Conservation (phyloP, 2,329 filamentous ascomycete genomes). For the Aotearoamyces nothofagi region DNA sequence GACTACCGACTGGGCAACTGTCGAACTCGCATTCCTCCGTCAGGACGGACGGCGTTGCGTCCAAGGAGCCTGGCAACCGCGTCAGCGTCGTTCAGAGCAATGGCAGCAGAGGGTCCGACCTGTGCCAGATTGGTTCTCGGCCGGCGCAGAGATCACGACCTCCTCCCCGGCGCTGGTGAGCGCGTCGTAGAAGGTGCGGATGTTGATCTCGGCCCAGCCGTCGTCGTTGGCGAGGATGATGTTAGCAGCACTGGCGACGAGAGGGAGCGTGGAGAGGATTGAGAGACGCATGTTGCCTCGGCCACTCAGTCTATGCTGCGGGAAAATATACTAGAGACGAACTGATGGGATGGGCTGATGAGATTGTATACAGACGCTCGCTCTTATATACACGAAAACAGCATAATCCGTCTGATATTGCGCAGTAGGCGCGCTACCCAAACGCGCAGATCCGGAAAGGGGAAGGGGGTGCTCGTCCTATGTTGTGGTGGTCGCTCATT, state of each 20-base stretch:
- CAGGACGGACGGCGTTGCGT: slow-evolving; percentile 32
- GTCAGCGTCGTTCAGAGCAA: neutral
- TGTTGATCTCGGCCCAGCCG: slow-evolving; percentile 57
- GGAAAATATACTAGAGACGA: too few species aligned
- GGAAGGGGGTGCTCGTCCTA: too few species aligned
- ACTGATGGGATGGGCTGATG: too few species aligned
- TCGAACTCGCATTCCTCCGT: slow-evolving; percentile 40
- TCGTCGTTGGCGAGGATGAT: slow-evolving; percentile 57
- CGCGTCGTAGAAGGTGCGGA: slow-evolving; percentile 41
- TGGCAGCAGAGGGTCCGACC: slow-evolving; percentile 23
- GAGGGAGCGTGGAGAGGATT: too few species aligned
- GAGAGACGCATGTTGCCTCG: too few species aligned
- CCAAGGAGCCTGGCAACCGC: slow-evolving; percentile 31
- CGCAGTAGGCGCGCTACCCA: too few species aligned
- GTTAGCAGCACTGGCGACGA: slow-evolving; percentile 24
- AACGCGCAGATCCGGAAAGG: too few species aligned
- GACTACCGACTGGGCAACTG: slow-evolving; percentile 41
- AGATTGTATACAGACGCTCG: too few species aligned
- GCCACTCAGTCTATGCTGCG: too few species aligned
- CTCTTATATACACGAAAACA: too few species aligned
- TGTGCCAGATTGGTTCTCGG: slow-evolving; percentile 48
- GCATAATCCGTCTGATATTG: too few species aligned
- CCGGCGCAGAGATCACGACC: slow-evolving; percentile 49
- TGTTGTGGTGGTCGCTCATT: too few species aligned
- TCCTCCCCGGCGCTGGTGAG: slow-evolving; percentile 40